Evolutionary conservation across 2,329 filamentous ascomycete genomes (phyloP).

Genomic region (Arthrobotrys iridis): DNA sequence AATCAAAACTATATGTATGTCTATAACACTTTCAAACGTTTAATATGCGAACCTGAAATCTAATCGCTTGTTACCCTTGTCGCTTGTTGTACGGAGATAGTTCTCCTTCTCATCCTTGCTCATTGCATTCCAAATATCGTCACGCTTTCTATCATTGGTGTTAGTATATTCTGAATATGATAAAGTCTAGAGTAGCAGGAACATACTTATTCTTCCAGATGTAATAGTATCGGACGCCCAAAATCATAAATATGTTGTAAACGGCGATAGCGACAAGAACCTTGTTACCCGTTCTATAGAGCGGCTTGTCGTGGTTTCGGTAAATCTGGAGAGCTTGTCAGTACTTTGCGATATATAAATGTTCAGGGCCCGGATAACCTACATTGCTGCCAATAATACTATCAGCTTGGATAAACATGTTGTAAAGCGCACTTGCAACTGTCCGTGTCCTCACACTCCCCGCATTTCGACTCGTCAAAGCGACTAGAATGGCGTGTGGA

Average conservation of each 20-base stretch:
- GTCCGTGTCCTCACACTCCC: constrained; percentile 71
- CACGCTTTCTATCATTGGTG: constrained; percentile 23
- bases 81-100: constrained; percentile 65
- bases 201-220: constrained; percentile 64
- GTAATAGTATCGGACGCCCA: constrained; percentile 68
- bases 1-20: neutral
- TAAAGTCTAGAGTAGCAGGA: neutral
- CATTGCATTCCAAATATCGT: constrained; percentile 65
- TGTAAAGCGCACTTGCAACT: constrained; percentile 73
- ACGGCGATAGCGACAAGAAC: constrained; percentile 66
- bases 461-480: constrained; percentile 71
- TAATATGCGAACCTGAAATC: constrained; percentile 64
- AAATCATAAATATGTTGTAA: constrained; percentile 66
- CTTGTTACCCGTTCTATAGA: constrained; percentile 68
- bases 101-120: constrained; percentile 64
- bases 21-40: neutral
- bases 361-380: constrained; percentile 46
- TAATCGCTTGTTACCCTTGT: constrained; percentile 64
- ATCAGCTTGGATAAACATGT: constrained; percentile 66
- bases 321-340: constrained; percentile 63
- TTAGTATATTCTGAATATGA: neutral
- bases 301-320: constrained; percentile 67
- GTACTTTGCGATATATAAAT: too few relatives aligned
- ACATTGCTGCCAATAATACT: constrained; percentile 64
- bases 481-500: constrained; percentile 69